phyloP scores from a whole-genome alignment of 2,329 filamentous ascomycete genomes.

The Colletotrichum sp. region DNA sequence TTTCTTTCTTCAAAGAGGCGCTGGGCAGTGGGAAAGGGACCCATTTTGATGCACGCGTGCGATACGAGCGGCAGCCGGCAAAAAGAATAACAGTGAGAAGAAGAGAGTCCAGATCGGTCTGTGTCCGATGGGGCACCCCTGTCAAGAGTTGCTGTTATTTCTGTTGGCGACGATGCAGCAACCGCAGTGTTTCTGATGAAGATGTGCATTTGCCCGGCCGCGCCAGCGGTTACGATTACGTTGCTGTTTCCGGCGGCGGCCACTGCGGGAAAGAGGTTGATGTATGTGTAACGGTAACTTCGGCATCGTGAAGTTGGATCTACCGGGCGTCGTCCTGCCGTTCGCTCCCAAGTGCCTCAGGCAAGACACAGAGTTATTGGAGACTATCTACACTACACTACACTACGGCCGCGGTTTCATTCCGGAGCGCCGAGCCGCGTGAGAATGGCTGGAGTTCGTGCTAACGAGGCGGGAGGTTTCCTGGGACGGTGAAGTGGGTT shows the following conservation, averaged over 20 bases:
- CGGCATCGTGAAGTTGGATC: not conserved
- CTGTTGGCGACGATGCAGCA: constrained; percentile 13
- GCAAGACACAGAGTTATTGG: not conserved
- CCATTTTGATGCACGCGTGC: constrained; percentile 1
- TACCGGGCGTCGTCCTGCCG: not conserved
- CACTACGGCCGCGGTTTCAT: not conserved
- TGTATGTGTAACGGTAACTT: not conserved
- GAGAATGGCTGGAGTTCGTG: not conserved
- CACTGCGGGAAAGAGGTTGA: not conserved
- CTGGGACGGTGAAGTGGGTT: not conserved
- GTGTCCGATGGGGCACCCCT: constrained; percentile 8
- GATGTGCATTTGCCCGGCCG: not conserved
- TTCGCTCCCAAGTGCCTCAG: not conserved
- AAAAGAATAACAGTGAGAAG: not conserved
- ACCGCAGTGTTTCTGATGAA: not conserved
- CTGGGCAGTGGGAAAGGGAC: not conserved
- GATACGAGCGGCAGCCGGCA: constrained; percentile 18
- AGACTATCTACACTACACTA: not conserved
- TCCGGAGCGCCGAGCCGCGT: not conserved
- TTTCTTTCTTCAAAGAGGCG: not conserved
- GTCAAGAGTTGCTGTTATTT: not conserved
- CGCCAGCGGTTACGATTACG: not conserved
- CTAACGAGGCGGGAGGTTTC: not conserved
- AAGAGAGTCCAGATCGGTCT: constrained; percentile 19
- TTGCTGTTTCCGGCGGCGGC: not conserved